Evolutionary conservation across 345 rosid genomes (phyloP).

Genomic region (Punica granatum): DNA sequence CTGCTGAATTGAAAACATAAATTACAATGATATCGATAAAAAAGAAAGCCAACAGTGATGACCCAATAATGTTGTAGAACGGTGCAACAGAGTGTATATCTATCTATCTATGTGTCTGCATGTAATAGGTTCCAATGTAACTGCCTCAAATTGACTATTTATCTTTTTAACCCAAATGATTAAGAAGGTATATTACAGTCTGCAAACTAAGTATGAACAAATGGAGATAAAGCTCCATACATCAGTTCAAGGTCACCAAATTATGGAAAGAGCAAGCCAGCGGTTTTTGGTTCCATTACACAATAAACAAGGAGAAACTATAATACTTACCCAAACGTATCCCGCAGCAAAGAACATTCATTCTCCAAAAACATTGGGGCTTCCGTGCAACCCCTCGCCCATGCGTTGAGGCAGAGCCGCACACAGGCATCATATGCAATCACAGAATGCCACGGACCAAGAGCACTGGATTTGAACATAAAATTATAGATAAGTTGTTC

Average conservation of each 20-base stretch:
- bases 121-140: not conserved
- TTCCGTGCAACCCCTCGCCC: conserved; percentile 97
- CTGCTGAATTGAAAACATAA: too few species aligned
- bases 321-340: conserved; percentile 67
- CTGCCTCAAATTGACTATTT: not conserved
- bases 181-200: not conserved
- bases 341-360: conserved; percentile 83
- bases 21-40: too few species aligned
- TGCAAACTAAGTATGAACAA: not conserved
- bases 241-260: not conserved
- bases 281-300: not conserved
- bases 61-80: too few species aligned
- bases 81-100: too few species aligned
- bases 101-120: not conserved
- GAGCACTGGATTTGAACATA: conserved; percentile 43
- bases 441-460: conserved; percentile 97
- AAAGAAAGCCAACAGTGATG: too few species aligned
- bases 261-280: not conserved
- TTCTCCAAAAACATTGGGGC: conserved; percentile 93
- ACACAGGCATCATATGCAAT: conserved; percentile 96
- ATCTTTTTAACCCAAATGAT: not conserved
- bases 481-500: not conserved
- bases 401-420: conserved; percentile 94
- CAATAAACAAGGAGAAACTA: conserved; percentile 9
- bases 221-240: not conserved